Evolutionary conservation across 768 basidiomycete species (phyloP).

Genomic region (Floccularia luteovirens): DNA sequence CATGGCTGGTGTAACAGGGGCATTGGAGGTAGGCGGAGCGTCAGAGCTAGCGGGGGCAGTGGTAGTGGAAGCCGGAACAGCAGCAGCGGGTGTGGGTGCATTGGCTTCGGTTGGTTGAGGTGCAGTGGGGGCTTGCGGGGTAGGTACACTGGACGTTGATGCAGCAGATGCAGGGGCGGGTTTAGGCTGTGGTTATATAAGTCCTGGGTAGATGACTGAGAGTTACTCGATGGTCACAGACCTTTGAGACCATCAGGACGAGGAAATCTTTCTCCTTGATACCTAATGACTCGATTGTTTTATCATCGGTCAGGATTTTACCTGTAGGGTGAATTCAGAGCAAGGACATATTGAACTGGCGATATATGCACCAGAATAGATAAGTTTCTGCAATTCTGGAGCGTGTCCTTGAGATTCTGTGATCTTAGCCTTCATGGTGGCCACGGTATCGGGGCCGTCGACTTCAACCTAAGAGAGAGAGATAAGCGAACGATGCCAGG

Average conservation of each 20-base stretch:
- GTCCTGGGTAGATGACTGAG: not conserved
- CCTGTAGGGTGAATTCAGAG: constrained; percentile 37
- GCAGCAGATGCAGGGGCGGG: constrained; percentile 20
- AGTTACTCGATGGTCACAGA: constrained; percentile 21
- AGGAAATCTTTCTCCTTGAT: constrained; percentile 99
- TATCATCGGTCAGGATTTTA: constrained; percentile 84
- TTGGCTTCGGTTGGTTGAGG: constrained; percentile 13
- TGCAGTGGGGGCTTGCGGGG: constrained; percentile 17
- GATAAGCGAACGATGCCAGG: not conserved
- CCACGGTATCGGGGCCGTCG: constrained; percentile 69
- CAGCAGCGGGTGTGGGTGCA: constrained; percentile 14
- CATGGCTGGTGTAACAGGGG: constrained; percentile 25
- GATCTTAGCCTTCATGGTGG: constrained; percentile 80
- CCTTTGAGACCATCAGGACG: constrained; percentile 99
- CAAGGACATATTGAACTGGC: not conserved
- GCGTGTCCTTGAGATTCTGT: constrained; percentile 66
- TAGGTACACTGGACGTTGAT: constrained; percentile 22
- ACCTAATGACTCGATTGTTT: constrained; percentile 79
- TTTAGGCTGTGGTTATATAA: constrained; percentile 1
- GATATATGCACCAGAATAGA: constrained; percentile 68
- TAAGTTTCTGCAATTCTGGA: constrained; percentile 79
- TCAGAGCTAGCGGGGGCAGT: constrained; percentile 17
- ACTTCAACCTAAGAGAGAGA: constrained; percentile 60
- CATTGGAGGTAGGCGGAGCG: constrained; percentile 23
- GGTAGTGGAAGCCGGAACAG: constrained; percentile 21